A percentile compares a stretch with the other conserved stretches of the same genome.
Conservation (phyloP, 164 flowering plant genomes). For the Umbellularia californica region DNA sequence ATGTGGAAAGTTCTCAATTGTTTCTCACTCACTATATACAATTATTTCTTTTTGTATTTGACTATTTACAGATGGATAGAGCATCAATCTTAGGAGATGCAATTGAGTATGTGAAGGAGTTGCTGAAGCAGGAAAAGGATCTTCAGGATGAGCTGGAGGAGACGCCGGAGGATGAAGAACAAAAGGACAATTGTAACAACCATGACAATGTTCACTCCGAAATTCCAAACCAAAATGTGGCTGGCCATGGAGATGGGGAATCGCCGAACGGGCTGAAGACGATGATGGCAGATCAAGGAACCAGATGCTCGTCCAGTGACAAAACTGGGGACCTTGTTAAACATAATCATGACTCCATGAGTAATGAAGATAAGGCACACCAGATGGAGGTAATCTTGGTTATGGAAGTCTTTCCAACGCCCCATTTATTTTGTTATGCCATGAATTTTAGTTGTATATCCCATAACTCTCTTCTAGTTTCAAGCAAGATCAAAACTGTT, state of each 20-base stretch:
- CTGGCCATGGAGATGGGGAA: constrained; percentile 18
- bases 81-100: constrained; percentile 90
- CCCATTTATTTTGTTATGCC: too few species aligned
- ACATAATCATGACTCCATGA: constrained; percentile 26
- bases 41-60: not conserved
- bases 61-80: constrained; percentile 58
- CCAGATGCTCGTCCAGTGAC: constrained; percentile 7
- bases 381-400: constrained; percentile 75
- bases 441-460: too few species aligned
- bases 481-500: too few species aligned
- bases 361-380: constrained; percentile 40
- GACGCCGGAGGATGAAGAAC: constrained; percentile 48
- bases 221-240: constrained; percentile 17
- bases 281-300: constrained; percentile 23
- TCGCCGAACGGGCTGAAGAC: constrained; percentile 23
- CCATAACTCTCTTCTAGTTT: too few species aligned
- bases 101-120: constrained; percentile 70
- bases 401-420: too few species aligned
- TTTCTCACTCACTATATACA: not conserved
- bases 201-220: constrained; percentile 21
- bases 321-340: constrained; percentile 15
- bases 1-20: not conserved
- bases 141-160: constrained; percentile 81
- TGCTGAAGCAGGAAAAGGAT: constrained; percentile 67
- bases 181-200: constrained; percentile 10